A percentile compares a stretch with the other conserved stretches of the same genome.
phyloP scores from a whole-genome alignment of 225 moss, liverwort and hornwort species.

The Climacium dendroides region DNA sequence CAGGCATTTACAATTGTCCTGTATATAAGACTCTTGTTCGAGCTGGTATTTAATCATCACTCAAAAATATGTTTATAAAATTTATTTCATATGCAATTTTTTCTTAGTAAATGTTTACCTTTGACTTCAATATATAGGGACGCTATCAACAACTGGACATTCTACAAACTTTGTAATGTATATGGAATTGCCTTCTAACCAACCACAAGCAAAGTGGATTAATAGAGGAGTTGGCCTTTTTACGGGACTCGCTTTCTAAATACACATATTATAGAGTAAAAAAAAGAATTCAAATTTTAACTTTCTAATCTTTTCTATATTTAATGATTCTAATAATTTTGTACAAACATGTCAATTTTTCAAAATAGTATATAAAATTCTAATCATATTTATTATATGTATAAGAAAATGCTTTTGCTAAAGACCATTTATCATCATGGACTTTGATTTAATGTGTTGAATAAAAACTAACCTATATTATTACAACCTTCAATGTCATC shows the following conservation, averaged over 20 bases:
- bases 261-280: neutral
- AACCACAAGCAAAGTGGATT: slow-evolving; percentile 65
- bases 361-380: neutral
- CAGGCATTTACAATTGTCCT: slow-evolving; percentile 62
- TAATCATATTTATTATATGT: too few relatives aligned
- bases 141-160: slow-evolving; percentile 79
- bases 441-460: neutral
- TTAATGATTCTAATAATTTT: too few relatives aligned
- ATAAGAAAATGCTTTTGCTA: neutral
- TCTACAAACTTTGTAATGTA: slow-evolving; percentile 96
- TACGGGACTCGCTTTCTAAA: slow-evolving; percentile 55
- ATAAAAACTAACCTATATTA: too few relatives aligned
- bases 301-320: neutral
- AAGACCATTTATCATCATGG: neutral
- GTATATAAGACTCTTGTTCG: slow-evolving; percentile 78
- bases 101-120: too few relatives aligned
- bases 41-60: neutral
- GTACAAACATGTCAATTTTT: neutral
- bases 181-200: slow-evolving; percentile 61
- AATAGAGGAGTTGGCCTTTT: slow-evolving; percentile 77
- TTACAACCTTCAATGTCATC: neutral
- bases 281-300: neutral
- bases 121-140: slow-evolving; percentile 14
- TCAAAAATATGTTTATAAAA: too few relatives aligned
- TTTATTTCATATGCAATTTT: neutral